Conservation (phyloP, 371 early-diverging fungal genomes). For the Mortierella sp. region DNA sequence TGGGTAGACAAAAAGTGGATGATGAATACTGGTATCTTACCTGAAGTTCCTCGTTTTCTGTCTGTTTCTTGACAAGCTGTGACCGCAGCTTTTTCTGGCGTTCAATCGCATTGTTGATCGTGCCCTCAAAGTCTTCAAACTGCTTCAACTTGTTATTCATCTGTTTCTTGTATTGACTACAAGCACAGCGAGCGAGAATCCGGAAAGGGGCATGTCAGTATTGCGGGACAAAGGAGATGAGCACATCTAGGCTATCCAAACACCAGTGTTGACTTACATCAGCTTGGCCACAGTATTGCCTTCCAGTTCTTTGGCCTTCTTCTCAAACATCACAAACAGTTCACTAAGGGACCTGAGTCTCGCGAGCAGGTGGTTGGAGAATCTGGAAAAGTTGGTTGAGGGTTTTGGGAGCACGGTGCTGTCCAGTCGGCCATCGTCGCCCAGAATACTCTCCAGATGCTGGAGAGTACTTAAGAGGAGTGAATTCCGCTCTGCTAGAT, state of each 20-base stretch:
- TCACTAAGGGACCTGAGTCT: slow-evolving; percentile 49
- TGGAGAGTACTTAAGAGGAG: slow-evolving; percentile 48
- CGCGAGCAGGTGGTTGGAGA: slow-evolving; percentile 46
- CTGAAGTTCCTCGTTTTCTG: slow-evolving; percentile 42
- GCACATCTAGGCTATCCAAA: background rate
- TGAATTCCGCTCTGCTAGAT: slow-evolving; percentile 53
- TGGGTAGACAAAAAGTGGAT: background rate
- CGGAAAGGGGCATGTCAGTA: background rate
- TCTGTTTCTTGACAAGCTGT: slow-evolving; percentile 24
- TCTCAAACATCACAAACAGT: slow-evolving; percentile 46
- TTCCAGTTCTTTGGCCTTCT: slow-evolving; percentile 49
- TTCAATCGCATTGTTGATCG: slow-evolving; percentile 39
- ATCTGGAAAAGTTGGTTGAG: slow-evolving; percentile 47
- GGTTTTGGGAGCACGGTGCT: slow-evolving; percentile 52
- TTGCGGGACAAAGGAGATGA: background rate
- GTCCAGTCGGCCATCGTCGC: slow-evolving; percentile 41
- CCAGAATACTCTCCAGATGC: slow-evolving; percentile 51
- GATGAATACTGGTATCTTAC: slow-evolving; percentile 2
- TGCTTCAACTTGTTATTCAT: slow-evolving; percentile 37
- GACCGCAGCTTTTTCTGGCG: slow-evolving; percentile 48
- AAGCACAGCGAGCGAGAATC: background rate
- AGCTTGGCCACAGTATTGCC: slow-evolving; percentile 30
- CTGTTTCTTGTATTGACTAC: slow-evolving; percentile 50
- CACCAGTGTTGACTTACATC: slow-evolving; percentile 11
- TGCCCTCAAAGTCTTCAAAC: slow-evolving; percentile 33